Evolutionary conservation across 306 rosid species (phyloP).

Genomic region (Cucurbita argyrosperma): DNA sequence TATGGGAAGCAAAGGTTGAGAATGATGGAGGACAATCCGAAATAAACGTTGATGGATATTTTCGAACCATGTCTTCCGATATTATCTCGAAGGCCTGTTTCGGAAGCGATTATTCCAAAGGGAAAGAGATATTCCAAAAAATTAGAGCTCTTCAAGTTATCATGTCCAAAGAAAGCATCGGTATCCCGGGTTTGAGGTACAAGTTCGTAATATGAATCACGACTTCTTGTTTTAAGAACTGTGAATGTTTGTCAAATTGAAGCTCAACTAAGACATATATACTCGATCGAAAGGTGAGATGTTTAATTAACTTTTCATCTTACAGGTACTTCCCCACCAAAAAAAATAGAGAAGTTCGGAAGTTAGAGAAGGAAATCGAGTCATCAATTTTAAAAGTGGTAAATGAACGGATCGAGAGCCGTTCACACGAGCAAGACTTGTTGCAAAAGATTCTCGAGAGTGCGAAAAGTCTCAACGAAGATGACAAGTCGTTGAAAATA

Average conservation of each 20-base stretch:
- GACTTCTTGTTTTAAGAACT: background rate
- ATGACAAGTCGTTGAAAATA: background rate
- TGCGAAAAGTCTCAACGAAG: conserved; percentile 18
- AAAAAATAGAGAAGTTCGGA: conserved; percentile 41
- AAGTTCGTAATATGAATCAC: background rate
- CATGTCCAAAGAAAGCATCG: conserved; percentile 23
- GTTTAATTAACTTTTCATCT: background rate
- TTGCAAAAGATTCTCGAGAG: conserved; percentile 52
- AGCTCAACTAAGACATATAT: background rate
- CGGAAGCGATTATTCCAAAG: conserved; percentile 50
- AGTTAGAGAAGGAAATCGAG: conserved; percentile 41
- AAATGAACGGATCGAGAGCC: conserved; percentile 17
- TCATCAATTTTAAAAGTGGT: conserved; percentile 27
- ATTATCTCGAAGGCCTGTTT: conserved; percentile 54
- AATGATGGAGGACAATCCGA: conserved; percentile 25
- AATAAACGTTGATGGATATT: conserved; percentile 31
- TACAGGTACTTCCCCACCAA: conserved; percentile 42
- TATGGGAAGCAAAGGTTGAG: conserved; percentile 43
- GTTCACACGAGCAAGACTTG: conserved; percentile 30
- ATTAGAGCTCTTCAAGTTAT: conserved; percentile 41
- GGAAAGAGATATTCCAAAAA: conserved; percentile 45
- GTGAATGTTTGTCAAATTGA: background rate
- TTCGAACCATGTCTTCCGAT: conserved; percentile 44
- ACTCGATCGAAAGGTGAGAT: background rate
- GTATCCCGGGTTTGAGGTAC: conserved; percentile 53